These are phyloP conservation scores for Canavalia gladiata DNA, from an alignment of 306 rosid species.

Conservation along the genomic window DNA sequence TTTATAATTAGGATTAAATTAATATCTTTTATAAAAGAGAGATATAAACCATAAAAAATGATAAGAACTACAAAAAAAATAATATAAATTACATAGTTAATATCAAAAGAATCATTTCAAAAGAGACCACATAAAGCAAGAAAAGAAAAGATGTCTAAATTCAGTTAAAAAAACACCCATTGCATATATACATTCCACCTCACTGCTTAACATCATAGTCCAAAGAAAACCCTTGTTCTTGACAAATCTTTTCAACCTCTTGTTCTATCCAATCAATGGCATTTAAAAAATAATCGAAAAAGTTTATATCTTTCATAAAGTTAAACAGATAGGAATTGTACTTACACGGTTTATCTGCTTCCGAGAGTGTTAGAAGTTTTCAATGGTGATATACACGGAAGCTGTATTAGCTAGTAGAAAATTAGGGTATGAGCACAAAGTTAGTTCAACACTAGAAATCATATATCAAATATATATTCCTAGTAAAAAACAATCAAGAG, in stretches of 20 bases:
- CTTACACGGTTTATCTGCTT: slow-evolving; percentile 98
- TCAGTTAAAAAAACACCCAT: no score
- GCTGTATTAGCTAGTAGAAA: slow-evolving; percentile 82
- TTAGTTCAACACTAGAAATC: slow-evolving; percentile 44
- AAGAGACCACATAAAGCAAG: no score
- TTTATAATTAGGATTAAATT: no score
- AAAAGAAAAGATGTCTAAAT: no score
- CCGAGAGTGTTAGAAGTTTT: slow-evolving; percentile 90
- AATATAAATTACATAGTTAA: no score
- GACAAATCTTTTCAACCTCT: slow-evolving; percentile 9
- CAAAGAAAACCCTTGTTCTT: neutral
- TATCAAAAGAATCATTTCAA: no score
- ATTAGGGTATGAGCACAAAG: slow-evolving; percentile 34
- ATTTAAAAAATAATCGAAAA: slow-evolving; percentile 34
- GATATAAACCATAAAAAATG: no score
- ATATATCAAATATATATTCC: neutral
- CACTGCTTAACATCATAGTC: neutral
- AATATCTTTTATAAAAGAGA: no score
- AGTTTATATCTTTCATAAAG: slow-evolving; percentile 4
- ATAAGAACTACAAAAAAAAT: no score
- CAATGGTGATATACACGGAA: slow-evolving; percentile 83
- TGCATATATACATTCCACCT: no score
- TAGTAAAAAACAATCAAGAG: neutral
- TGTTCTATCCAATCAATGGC: neutral
- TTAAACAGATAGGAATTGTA: slow-evolving; percentile 34